Base-by-base conservation (phyloP, 164 flowering plant species). In the Piper betle region DNA sequence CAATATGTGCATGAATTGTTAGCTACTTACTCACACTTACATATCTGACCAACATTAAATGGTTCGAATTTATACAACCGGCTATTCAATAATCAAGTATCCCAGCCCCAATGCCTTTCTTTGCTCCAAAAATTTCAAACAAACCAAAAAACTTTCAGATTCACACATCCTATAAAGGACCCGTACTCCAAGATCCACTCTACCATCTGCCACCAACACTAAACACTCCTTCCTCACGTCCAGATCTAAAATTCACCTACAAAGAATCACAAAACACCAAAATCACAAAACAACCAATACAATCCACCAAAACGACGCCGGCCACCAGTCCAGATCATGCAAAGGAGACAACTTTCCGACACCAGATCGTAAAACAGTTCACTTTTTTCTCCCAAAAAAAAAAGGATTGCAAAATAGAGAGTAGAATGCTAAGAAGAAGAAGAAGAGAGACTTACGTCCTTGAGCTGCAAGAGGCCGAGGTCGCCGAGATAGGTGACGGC, bases 391-490 rank as follows among this genome's bases (percentile, higher is more conserved):
- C 55, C 4, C 55, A 1, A 53, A 16, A 53, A 53, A n/a, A 25
- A 1, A 25, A 25, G 33, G 33, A 25, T 25, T 10, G 7, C 16
- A 15, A 19, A 55, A 38, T 18, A 55, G 38, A 20, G 16, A 7
- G 33, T 1, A 25, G 16, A 13, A 55, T 10, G 19, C 12, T 4
- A 18, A 25, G 57, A 4, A 8, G 57, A 1, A 19, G 38, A 33
- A 11, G 15, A 33, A 33, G 16, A 39, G 8, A 13, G 39, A 15
- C 82, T 64, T 71, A 91, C 98, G 40, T 91, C 98, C 43, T 81
- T 82, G 71, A 91, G 88, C 72, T 91, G 96, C 37, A 91, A 72
- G 69, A 91, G 85, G 37, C 98, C 98, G 68, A 91, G 85, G 55
- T 85, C 86, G 56, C 96, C 98, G 66, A 91, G 83, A 41, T 91